phyloP scores from a whole-genome alignment of 2,329 filamentous ascomycete species.

The Sporothrix variecibatus region DNA sequence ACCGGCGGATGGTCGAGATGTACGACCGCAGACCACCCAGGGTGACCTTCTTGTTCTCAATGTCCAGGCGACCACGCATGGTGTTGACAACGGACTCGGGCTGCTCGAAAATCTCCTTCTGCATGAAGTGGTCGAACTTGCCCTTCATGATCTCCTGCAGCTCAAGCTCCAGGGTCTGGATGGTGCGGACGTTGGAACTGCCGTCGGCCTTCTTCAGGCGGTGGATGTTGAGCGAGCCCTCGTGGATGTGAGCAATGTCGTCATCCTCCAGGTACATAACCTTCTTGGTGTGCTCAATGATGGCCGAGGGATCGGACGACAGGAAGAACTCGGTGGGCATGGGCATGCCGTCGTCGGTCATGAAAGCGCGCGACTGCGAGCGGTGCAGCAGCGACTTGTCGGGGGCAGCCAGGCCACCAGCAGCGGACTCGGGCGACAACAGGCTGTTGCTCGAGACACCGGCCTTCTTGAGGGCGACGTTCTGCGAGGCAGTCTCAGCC shows the following conservation, averaged over 20 bases:
- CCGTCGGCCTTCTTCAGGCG: slow-evolving; percentile 95
- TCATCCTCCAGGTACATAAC: slow-evolving; percentile 99
- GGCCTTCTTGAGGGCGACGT: slow-evolving; percentile 92
- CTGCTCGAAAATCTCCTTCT: slow-evolving; percentile 99
- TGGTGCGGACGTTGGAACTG: slow-evolving; percentile 93
- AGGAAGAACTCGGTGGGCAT: slow-evolving; percentile 99
- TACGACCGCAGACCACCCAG: slow-evolving; percentile 95
- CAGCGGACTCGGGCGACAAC: slow-evolving; percentile 53
- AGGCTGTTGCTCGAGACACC: slow-evolving; percentile 74
- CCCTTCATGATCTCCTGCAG: slow-evolving; percentile 99
- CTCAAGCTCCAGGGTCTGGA: slow-evolving; percentile 98
- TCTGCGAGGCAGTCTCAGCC: slow-evolving; percentile 93
- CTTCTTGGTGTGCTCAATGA: slow-evolving; percentile 99
- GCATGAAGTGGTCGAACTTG: slow-evolving; percentile 99
- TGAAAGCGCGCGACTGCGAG: slow-evolving; percentile 97
- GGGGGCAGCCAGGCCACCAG: slow-evolving; percentile 69
- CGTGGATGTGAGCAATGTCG: slow-evolving; percentile 99
- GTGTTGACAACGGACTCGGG: slow-evolving; percentile 99
- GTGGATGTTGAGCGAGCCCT: slow-evolving; percentile 98
- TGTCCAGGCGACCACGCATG: slow-evolving; percentile 97
- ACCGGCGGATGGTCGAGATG: slow-evolving; percentile 93
- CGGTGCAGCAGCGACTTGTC: slow-evolving; percentile 98
- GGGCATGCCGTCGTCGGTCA: slow-evolving; percentile 96
- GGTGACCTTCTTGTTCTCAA: slow-evolving; percentile 90
- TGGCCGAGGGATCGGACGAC: slow-evolving; percentile 96